These are phyloP conservation scores for Naumovozyma dairenensis DNA, from an alignment of 805 yeast genomes.

Conservation along the genomic window DNA sequence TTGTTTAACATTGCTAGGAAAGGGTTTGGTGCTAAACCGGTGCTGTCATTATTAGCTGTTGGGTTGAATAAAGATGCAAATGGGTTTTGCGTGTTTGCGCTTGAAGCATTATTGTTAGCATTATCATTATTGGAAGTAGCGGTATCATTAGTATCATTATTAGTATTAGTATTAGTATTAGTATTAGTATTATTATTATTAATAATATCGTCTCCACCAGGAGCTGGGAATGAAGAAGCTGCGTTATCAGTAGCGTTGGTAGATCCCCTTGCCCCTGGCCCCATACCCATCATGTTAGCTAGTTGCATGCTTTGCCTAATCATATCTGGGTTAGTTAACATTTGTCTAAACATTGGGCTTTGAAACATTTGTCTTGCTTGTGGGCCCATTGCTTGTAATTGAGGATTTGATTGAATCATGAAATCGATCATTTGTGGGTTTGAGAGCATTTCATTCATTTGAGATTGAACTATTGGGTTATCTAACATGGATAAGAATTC, in stretches of 20 bases:
- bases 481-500: constrained; percentile 68
- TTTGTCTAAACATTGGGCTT: constrained; percentile 70
- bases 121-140: constrained; percentile 14
- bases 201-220: constrained; percentile 32
- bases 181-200: constrained; percentile 14
- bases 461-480: constrained; percentile 71
- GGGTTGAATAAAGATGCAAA: constrained; percentile 37
- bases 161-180: constrained; percentile 18
- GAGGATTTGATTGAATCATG: constrained; percentile 75
- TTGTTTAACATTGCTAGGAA: constrained; percentile 30
- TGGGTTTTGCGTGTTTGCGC: constrained; percentile 34
- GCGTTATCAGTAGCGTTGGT: constrained; percentile 10
- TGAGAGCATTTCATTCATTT: constrained; percentile 69
- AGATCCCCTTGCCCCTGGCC: constrained; percentile 22
- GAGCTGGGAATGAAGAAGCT: constrained; percentile 38
- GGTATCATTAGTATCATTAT: constrained; percentile 7
- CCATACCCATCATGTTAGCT: constrained; percentile 39
- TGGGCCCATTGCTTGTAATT: constrained; percentile 78
- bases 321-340: constrained; percentile 76
- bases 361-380: constrained; percentile 79
- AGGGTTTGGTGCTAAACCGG: constrained; percentile 37
- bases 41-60: too few species aligned
- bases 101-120: constrained; percentile 12
- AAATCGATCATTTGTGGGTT: constrained; percentile 85
- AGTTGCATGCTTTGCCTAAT: constrained; percentile 74